These are phyloP conservation scores for Thelonectria blattea DNA, from an alignment of 2,329 filamentous ascomycete species.

Conservation along the genomic window DNA sequence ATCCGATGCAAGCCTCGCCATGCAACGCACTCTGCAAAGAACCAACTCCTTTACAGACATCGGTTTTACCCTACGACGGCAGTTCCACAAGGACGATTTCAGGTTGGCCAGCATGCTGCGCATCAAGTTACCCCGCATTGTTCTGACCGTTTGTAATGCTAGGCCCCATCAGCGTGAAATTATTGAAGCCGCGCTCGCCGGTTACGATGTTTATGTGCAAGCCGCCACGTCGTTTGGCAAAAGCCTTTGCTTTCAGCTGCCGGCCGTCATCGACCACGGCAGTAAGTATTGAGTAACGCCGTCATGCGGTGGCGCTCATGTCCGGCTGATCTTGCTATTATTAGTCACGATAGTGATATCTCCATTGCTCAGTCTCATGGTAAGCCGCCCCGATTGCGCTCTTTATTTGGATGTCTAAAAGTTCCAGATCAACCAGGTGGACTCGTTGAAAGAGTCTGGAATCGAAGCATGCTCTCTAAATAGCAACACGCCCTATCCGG, in stretches of 20 bases:
- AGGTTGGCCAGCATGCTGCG: slow-evolving; percentile 55
- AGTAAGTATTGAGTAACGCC: slow-evolving; percentile 68
- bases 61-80: slow-evolving; percentile 74
- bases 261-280: slow-evolving; percentile 84
- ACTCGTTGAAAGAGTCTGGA: slow-evolving; percentile 73
- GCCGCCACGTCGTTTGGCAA: slow-evolving; percentile 92
- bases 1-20: slow-evolving; percentile 35
- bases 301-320: slow-evolving; percentile 19
- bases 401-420: slow-evolving; percentile 18
- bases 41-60: slow-evolving; percentile 65
- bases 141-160: slow-evolving; percentile 12
- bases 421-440: slow-evolving; percentile 85
- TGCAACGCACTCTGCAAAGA: slow-evolving; percentile 50
- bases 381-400: slow-evolving; percentile 44
- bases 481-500: slow-evolving; percentile 72
- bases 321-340: slow-evolving; percentile 26
- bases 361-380: slow-evolving; percentile 88
- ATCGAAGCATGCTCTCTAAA: slow-evolving; percentile 88
- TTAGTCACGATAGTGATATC: slow-evolving; percentile 89
- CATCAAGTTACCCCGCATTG: not conserved
- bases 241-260: slow-evolving; percentile 90
- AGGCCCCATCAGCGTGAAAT: slow-evolving; percentile 89
- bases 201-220: slow-evolving; percentile 91
- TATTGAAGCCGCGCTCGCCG: slow-evolving; percentile 78
- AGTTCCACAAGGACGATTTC: slow-evolving; percentile 77